Conservation (phyloP, 2,329 filamentous ascomycete genomes). For the Fusarium vanettenii region DNA sequence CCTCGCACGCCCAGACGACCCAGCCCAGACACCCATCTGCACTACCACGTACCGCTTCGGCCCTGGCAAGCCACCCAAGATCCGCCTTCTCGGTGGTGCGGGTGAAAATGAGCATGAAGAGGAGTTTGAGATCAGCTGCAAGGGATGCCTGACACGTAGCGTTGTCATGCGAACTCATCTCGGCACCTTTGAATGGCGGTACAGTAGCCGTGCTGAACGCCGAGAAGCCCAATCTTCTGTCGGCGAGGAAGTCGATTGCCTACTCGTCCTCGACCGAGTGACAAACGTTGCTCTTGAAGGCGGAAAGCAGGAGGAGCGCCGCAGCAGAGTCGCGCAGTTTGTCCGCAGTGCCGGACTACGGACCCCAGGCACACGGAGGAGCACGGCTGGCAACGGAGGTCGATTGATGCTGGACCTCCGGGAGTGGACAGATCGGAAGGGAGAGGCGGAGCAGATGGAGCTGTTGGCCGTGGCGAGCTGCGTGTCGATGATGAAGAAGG, state of each 20-base stretch:
- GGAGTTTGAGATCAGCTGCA: conserved; percentile 43
- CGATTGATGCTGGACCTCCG: conserved; percentile 57
- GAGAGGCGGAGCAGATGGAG: conserved; percentile 54
- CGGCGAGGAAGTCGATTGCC: conserved; percentile 50
- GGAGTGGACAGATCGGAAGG: conserved; percentile 49
- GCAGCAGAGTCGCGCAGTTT: conserved; percentile 55
- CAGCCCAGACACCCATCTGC: conserved; percentile 52
- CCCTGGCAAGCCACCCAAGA: conserved; percentile 61
- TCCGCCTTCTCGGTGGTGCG: conserved; percentile 45
- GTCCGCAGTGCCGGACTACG: conserved; percentile 55
- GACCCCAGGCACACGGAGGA: conserved; percentile 51
- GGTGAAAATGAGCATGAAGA: conserved; percentile 18
- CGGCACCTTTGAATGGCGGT: conserved; percentile 68
- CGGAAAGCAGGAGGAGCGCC: conserved; percentile 46
- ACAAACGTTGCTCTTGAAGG: conserved; percentile 46
- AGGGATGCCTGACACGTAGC: conserved; percentile 59
- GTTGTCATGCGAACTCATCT: conserved; percentile 59
- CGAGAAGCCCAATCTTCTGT: conserved; percentile 45
- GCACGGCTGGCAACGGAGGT: conserved; percentile 63
- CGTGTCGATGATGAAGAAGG: conserved; percentile 73
- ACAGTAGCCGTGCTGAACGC: conserved; percentile 60
- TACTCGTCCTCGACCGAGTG: conserved; percentile 64
- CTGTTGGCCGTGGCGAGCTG: conserved; percentile 67
- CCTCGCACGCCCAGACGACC: conserved; percentile 57
- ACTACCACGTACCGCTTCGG: conserved; percentile 69